Conservation (phyloP, 228 moss, liverwort and hornwort genomes). For the Sphagnum magellanicum region DNA sequence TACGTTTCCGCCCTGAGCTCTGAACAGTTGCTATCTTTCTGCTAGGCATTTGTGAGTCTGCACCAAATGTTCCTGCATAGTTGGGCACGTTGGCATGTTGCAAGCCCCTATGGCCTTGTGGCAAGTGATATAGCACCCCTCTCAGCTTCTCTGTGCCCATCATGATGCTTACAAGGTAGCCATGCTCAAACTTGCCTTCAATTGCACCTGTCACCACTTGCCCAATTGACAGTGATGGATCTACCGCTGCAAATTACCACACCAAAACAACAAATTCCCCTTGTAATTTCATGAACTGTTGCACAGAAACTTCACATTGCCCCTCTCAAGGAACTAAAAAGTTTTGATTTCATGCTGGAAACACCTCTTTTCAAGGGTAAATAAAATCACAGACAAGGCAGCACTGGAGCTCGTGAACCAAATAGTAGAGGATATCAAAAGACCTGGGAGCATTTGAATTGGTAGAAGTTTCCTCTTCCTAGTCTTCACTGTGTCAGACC, state of each 20-base stretch:
- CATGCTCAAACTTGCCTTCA: slow-evolving; percentile 87
- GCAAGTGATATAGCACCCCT: slow-evolving; percentile 86
- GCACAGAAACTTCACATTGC: background rate
- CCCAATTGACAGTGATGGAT: slow-evolving; percentile 71
- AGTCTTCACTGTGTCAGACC: slow-evolving; percentile 25
- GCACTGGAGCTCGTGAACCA: background rate
- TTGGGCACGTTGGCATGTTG: slow-evolving; percentile 66
- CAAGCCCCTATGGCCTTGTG: slow-evolving; percentile 43
- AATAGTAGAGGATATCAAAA: background rate
- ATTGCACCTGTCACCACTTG: slow-evolving; percentile 52
- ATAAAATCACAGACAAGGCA: background rate
- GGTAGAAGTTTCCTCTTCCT: slow-evolving; percentile 48
- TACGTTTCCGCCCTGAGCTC: slow-evolving; percentile 61
- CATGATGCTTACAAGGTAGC: slow-evolving; percentile 82
- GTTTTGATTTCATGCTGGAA: background rate
- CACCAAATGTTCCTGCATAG: slow-evolving; percentile 40
- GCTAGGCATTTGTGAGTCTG: slow-evolving; percentile 20
- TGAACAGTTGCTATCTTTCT: slow-evolving; percentile 30
- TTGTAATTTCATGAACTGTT: background rate
- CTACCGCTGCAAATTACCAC: slow-evolving; percentile 21
- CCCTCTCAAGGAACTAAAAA: no score
- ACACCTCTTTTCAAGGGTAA: background rate
- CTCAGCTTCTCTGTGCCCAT: slow-evolving; percentile 80
- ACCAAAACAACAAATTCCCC: slow-evolving; percentile 2
- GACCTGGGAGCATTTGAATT: slow-evolving; percentile 42